These are phyloP conservation scores for Hypsizygus ulmarius DNA, from an alignment of 1,284 basidiomycete species.

Conservation along the genomic window DNA sequence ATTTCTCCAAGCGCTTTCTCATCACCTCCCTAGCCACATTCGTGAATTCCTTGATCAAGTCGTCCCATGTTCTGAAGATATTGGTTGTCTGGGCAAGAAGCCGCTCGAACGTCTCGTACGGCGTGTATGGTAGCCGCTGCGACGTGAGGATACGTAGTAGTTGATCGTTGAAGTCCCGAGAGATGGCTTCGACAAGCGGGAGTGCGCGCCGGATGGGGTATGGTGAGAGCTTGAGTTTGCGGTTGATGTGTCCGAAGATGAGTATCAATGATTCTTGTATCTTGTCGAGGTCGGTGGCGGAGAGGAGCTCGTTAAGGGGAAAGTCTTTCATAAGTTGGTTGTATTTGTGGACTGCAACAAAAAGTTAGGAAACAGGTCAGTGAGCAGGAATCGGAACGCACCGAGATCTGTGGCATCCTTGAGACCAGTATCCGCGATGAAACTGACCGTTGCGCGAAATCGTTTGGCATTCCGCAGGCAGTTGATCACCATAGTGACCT, in stretches of 20 bases:
- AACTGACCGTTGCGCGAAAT: constrained; percentile 96
- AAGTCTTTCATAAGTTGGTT: constrained; percentile 99
- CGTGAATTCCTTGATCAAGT: constrained; percentile 96
- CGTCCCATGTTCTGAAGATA: constrained; percentile 96
- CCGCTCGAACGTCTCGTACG: constrained; percentile 92
- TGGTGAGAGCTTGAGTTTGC: constrained; percentile 92
- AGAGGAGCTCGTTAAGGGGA: constrained; percentile 92
- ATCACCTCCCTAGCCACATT: constrained; percentile 96
- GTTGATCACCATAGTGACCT: constrained; percentile 94
- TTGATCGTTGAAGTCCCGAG: constrained; percentile 94
- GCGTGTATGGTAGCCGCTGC: constrained; percentile 89
- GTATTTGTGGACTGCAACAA: constrained; percentile 83
- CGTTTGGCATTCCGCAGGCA: constrained; percentile 94
- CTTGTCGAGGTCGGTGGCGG: constrained; percentile 94
- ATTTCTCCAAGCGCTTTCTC: constrained; percentile 88
- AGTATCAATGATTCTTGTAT: constrained; percentile 84
- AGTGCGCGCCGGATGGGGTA: constrained; percentile 96
- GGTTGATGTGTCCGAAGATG: constrained; percentile 94
- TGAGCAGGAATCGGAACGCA: constrained; percentile 33
- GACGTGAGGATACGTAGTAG: constrained; percentile 88
- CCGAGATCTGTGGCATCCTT: constrained; percentile 89
- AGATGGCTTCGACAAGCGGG: constrained; percentile 97
- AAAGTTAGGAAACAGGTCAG: constrained; percentile 2
- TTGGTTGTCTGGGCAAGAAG: constrained; percentile 74
- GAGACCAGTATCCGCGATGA: constrained; percentile 95